These are phyloP conservation scores for Cardamine chenopodiifolia DNA, from an alignment of 345 rosid species.

Conservation along the genomic window DNA sequence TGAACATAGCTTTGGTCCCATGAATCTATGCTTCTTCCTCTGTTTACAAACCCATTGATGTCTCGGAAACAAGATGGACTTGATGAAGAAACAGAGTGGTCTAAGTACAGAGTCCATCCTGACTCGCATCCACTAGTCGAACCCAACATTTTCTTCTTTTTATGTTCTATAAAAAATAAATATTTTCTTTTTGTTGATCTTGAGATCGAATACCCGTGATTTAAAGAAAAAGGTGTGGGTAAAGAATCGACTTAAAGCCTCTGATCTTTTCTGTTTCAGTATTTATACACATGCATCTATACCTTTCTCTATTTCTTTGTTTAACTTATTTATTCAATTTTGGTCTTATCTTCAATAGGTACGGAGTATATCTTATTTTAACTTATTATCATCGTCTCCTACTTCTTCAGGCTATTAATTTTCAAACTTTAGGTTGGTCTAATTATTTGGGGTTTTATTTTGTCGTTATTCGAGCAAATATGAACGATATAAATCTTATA, in stretches of 20 bases:
- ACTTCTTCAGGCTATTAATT: slow-evolving; percentile 35
- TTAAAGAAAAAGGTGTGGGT: background rate
- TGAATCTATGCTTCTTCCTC: slow-evolving; percentile 29
- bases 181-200: background rate
- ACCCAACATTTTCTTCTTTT: slow-evolving; percentile 49
- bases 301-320: background rate
- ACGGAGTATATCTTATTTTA: slow-evolving; percentile 30
- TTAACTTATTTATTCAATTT: slow-evolving; percentile 21
- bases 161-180: background rate
- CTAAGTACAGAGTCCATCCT: slow-evolving; percentile 97
- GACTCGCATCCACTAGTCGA: slow-evolving; percentile 87
- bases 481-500: background rate
- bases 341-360: slow-evolving; percentile 41
- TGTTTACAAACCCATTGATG: slow-evolving; percentile 24
- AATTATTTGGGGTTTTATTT: slow-evolving; percentile 29
- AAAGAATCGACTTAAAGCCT: slow-evolving; percentile 5
- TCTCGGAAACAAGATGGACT: slow-evolving; percentile 36
- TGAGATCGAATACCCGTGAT: slow-evolving; percentile 8
- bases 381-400: slow-evolving; percentile 32
- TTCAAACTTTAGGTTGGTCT: slow-evolving; percentile 39
- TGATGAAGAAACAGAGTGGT: slow-evolving; percentile 59
- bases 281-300: slow-evolving; percentile 34
- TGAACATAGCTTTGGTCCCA: slow-evolving; percentile 29
- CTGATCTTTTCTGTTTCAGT: background rate
- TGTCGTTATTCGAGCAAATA: slow-evolving; percentile 33